Evolutionary conservation across 1,139 yeast genomes (phyloP), one percentile per base, ranked within the genome.

Genomic region (Kluyveromyces sp.): DNA sequence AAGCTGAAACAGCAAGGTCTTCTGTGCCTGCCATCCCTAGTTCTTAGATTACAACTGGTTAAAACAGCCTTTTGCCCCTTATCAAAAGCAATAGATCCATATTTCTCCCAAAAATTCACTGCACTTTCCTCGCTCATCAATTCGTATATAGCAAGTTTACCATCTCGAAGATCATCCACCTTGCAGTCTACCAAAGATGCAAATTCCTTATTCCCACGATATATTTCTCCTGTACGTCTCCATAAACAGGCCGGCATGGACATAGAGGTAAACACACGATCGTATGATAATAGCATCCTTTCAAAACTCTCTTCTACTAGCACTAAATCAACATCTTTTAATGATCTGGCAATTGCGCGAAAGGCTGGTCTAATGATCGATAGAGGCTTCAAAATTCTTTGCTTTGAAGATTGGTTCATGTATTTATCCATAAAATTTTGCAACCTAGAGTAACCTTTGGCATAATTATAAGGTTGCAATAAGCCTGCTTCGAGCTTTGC

Each of bases 51-150:
- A 66, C 97, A 92, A 63, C 95, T 84, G 1, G 97, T 90, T 53
- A 92, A 69, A 5, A 92, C 96, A 0, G 97, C 96, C 63, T 92
- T 92, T 59, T 90, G 97, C 1, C 95, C 95, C 55, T 90, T 85
- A 59, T 90, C 97, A 66, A 92, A 90, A 2, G 97, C 97, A 61
- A 90, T 87, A 7, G 95, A 90, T 7, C 97, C 97, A 59, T 90
- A 92, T 64, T 90, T 90, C 63, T 92, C 97, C 97, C 97, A 92
- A 62, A 89, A 90, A 58, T 88, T 89, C n/a, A 92, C 97, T 5
- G 97, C 95, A 61, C 96, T 85, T 59, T 90, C 97, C 63, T 90
- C 97, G 49, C 92, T 83, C 96, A 92, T 86, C 51, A 92, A 70
- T 67, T 92, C 97, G 65, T 90, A 90, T 41, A 92, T 88, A 1